Conservation (phyloP, 257 asterid genomes). For the Solanum pimpinellifolium region DNA sequence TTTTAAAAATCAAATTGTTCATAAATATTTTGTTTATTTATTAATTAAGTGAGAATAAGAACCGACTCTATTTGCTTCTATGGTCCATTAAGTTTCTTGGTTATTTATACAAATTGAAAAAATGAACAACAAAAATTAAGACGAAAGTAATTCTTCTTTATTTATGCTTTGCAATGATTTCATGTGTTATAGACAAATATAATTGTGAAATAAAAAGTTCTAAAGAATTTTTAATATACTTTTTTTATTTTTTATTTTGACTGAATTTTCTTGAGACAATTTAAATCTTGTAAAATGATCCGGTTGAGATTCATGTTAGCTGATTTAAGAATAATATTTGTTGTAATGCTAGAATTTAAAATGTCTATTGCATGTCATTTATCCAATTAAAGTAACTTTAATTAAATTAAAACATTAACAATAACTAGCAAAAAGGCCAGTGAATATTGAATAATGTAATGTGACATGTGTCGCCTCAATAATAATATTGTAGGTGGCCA, state of each 20-base stretch:
- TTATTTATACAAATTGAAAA: too few relatives aligned
- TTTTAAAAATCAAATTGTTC: too few relatives aligned
- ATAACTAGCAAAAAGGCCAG: not conserved
- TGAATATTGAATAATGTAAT: not conserved
- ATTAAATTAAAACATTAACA: not conserved
- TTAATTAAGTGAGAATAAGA: not conserved
- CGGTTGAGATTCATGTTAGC: not conserved
- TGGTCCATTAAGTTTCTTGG: too few relatives aligned
- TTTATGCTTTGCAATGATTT: not conserved
- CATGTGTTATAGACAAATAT: not conserved
- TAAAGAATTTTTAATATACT: not conserved
- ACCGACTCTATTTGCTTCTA: too few relatives aligned
- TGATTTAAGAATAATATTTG: not conserved
- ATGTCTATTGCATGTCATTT: not conserved
- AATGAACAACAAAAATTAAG: too few relatives aligned
- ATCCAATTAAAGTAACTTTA: not conserved
- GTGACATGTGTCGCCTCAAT: not conserved
- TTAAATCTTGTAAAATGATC: not conserved
- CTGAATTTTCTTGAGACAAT: not conserved
- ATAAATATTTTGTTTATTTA: too few relatives aligned
- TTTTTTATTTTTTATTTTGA: too few relatives aligned
- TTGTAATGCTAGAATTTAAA: not conserved
- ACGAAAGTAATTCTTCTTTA: not conserved
- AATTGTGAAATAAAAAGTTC: not conserved
- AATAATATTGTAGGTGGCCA: not conserved